Conservation (phyloP, 495 filamentous ascomycete species). For the Podospora pseudoanserina region DNA sequence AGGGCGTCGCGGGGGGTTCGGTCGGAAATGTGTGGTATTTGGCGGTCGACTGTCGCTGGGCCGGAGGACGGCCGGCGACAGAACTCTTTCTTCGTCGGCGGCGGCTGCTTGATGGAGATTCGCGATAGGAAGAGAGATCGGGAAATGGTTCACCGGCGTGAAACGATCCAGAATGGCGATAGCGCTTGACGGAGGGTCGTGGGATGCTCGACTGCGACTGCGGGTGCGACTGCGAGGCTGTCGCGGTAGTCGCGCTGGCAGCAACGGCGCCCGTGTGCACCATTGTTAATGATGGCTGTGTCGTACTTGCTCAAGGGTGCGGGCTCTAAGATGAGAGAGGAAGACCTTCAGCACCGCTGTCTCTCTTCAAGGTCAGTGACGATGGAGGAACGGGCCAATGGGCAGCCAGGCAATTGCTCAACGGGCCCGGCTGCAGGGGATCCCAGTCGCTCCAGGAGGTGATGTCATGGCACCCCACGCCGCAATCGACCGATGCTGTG, state of each 20-base stretch:
- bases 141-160: constrained; percentile 49
- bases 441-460: background rate
- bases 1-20: constrained; percentile 72
- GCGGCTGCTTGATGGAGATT: constrained; percentile 3
- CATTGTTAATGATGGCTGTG: constrained; percentile 24
- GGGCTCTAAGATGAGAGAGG: too few species aligned
- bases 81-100: constrained; percentile 20
- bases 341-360: too few species aligned
- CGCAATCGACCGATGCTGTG: background rate
- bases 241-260: constrained; percentile 26
- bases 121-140: constrained; percentile 26
- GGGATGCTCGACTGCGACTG: constrained; percentile 21
- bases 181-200: constrained; percentile 18
- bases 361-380: background rate
- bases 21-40: constrained; percentile 96
- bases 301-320: background rate
- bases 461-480: background rate
- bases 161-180: constrained; percentile 41
- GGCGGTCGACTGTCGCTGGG: constrained; percentile 62
- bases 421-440: background rate
- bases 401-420: background rate
- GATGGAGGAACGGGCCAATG: background rate
- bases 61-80: constrained; percentile 7
- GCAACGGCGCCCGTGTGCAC: constrained; percentile 33
- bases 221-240: constrained; percentile 18